A percentile compares a stretch with the other conserved stretches of the same genome.
These are phyloP conservation scores for Salvia miltiorrhiza DNA, from an alignment of 257 asterid genomes.

Conservation along the genomic window DNA sequence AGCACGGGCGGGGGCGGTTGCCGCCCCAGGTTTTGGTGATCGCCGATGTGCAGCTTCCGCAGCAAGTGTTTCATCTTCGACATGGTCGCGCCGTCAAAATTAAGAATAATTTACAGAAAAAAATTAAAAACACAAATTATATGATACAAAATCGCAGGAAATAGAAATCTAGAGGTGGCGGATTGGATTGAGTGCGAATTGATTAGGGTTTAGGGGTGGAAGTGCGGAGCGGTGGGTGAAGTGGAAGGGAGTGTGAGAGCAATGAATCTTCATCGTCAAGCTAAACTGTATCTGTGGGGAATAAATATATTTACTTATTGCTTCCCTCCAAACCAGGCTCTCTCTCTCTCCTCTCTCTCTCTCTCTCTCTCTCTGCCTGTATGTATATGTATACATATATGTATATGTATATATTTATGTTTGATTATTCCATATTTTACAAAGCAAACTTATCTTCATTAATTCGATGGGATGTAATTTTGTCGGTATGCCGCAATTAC, in stretches of 20 bases:
- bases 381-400: not conserved
- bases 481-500: not conserved
- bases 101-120: not conserved
- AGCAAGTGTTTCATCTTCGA: conserved; percentile 87
- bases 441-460: not conserved
- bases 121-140: not conserved
- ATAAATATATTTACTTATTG: conserved; percentile 25
- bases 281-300: conserved; percentile 22
- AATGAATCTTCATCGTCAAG: conserved; percentile 40
- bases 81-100: conserved; percentile 41
- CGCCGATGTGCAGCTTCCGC: conserved; percentile 87
- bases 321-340: conserved; percentile 26
- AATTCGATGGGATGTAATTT: not conserved
- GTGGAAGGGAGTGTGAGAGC: conserved; percentile 22
- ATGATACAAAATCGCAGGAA: not conserved
- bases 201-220: conserved; percentile 24
- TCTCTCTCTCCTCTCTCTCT: not conserved
- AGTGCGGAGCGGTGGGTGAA: conserved; percentile 26
- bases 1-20: conserved; percentile 24
- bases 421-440: not conserved
- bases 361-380: too few species aligned
- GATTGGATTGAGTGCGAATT: conserved; percentile 6
- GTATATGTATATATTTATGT: not conserved
- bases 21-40: conserved; percentile 28
- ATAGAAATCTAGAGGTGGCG: not conserved